phyloP scores from a whole-genome alignment of 176 grass and related monocot species.

The Tillandsia leiboldiana region DNA sequence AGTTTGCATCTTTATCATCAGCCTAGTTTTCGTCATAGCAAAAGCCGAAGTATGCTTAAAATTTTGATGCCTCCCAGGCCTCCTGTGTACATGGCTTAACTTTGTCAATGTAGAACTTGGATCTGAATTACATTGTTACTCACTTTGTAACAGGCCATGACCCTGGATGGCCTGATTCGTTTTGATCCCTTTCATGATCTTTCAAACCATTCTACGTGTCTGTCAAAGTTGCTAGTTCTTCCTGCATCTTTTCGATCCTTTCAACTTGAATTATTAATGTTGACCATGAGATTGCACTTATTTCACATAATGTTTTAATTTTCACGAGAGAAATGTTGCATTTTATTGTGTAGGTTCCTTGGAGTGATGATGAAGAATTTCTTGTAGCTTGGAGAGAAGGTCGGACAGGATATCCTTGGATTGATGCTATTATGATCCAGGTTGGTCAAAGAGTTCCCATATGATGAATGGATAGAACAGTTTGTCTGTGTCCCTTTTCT shows the following conservation, averaged over 20 bases:
- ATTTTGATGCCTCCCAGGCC: background rate
- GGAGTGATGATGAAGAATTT: constrained; percentile 54
- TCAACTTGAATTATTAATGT: background rate
- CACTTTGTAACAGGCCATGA: no score
- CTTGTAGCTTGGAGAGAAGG: constrained; percentile 79
- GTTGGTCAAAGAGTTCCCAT: constrained; percentile 18
- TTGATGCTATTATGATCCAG: constrained; percentile 98
- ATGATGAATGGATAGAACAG: background rate
- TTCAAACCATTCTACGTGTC: background rate
- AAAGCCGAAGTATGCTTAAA: background rate
- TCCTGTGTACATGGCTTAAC: background rate
- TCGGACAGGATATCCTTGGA: constrained; percentile 84
- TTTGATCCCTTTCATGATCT: no score
- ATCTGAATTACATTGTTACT: background rate
- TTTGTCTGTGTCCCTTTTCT: background rate
- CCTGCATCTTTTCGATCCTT: background rate
- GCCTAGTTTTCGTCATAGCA: background rate
- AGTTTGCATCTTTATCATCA: background rate
- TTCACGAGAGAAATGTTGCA: background rate
- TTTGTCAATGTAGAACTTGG: background rate
- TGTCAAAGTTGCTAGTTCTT: background rate
- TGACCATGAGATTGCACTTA: background rate
- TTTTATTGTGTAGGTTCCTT: constrained; percentile 52
- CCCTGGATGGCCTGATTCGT: no score
- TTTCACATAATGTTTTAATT: background rate